These are phyloP conservation scores for Mycena amicta DNA, from an alignment of 768 basidiomycete genomes.

Conservation along the genomic window DNA sequence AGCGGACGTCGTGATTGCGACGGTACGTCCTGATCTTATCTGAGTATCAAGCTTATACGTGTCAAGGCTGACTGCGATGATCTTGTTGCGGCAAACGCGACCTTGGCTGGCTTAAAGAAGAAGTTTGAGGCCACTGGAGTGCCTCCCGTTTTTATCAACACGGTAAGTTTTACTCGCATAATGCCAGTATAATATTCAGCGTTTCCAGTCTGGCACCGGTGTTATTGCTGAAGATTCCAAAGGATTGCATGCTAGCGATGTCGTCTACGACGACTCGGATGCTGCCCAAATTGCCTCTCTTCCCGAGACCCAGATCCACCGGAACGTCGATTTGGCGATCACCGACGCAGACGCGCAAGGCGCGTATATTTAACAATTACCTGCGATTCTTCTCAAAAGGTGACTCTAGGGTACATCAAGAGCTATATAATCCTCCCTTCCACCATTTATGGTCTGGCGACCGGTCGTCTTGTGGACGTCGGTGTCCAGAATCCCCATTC, in stretches of 20 bases:
- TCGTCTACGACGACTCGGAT: conserved; percentile 53
- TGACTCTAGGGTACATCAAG: conserved; percentile 46
- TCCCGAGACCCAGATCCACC: conserved; percentile 46
- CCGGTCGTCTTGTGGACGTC: conserved; percentile 46
- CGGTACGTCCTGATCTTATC: conserved; percentile 26
- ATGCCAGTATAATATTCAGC: background rate
- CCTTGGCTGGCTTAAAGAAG: conserved; percentile 55
- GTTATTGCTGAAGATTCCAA: conserved; percentile 47
- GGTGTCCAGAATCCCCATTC: conserved; percentile 59
- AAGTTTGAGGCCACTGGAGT: conserved; percentile 43
- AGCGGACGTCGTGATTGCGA: conserved; percentile 46
- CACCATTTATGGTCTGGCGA: conserved; percentile 62
- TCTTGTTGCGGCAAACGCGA: conserved; percentile 43
- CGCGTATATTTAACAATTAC: conserved; percentile 18
- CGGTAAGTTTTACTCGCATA: conserved; percentile 40
- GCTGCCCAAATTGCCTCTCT: conserved; percentile 48
- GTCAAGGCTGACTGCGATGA: conserved; percentile 52
- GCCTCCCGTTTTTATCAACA: conserved; percentile 59
- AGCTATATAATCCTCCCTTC: conserved; percentile 55
- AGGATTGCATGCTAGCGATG: conserved; percentile 40
- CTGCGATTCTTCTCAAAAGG: background rate
- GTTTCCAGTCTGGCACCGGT: conserved; percentile 51
- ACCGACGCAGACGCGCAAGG: conserved; percentile 52
- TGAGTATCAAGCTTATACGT: background rate
- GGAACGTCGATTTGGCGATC: conserved; percentile 51